Evolutionary conservation across 2,329 filamentous ascomycete species (phyloP).

Genomic region (Hymenoscyphus occultus): DNA sequence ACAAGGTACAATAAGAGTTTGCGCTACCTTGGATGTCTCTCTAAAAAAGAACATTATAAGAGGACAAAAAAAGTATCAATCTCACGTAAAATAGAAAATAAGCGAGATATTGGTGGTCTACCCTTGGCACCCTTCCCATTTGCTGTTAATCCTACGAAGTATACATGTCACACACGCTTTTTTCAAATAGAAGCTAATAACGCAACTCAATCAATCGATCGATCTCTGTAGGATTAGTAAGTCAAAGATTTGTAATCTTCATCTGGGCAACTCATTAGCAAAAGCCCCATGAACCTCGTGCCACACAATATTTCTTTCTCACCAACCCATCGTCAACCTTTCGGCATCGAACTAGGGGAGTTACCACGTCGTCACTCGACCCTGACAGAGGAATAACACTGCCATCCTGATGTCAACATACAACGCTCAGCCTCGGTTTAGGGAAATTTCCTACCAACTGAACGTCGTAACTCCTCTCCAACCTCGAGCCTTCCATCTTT

Average conservation of each 20-base stretch:
- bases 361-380: not conserved
- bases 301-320: not conserved
- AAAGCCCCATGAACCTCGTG: not conserved
- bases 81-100: not conserved
- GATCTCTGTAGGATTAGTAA: not conserved
- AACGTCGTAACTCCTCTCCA: not conserved
- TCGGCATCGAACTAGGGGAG: not conserved
- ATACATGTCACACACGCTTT: not conserved
- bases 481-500: not conserved
- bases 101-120: not conserved
- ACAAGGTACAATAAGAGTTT: not conserved
- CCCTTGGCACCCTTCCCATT: not conserved
- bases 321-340: not conserved
- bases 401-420: not conserved
- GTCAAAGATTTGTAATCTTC: too few species aligned
- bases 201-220: not conserved
- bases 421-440: not conserved
- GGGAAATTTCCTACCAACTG: not conserved
- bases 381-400: not conserved
- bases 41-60: not conserved
- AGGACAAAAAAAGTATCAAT: not conserved
- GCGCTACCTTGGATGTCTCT: not conserved
- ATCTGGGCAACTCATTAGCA: too few species aligned
- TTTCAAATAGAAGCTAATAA: not conserved
- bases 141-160: not conserved